Evolutionary conservation across 164 flowering plant species (phyloP), one percentile per base, ranked within the genome.

Genomic region (Litsea cubeba): DNA sequence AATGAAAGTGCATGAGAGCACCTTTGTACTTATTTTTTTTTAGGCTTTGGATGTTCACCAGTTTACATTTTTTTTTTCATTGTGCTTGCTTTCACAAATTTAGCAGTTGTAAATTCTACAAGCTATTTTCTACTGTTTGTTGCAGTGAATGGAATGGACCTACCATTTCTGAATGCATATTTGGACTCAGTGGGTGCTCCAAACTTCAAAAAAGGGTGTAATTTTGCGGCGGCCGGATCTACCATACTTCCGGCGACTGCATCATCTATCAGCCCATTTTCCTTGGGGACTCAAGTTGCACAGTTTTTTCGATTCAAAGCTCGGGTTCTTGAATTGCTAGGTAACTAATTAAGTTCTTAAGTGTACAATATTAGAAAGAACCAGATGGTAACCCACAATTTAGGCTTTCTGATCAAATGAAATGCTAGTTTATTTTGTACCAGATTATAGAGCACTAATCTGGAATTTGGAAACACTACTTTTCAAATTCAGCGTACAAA

Each of bases 211-310:
- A 86, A 77, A 74, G 99, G 99, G 8, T 85, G 98, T 81, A 92
- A 96, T 63, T 96, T 92, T 85, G 99, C 99, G 26, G 90, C 88
- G 23, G 97, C 98, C 49, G 98, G 91, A 0, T 88, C 97, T 3
- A 92, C 93, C 20, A 81, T 91, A 35, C 94, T 81, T 70, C 97
- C 95, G 22, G 90, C 99, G 24, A 87, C 88, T 25, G 84, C 92
- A 64, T 70, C 87, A 62, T 83, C 97, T 23, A 79, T 89, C 54
- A 82, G 95, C 82, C 99, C 99, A 51, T 93, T 96, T 79, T 91
- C 98, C 17, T 88, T 92, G 72, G 90, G 88, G 69, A 74, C 88
- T 82, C 99, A 96, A 73, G 93, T 96, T 71, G 81, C 82, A 78
- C 98, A 96, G 82, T 96, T 90, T 77, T 68, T 89, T 25, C 82